phyloP scores from a whole-genome alignment of 2,329 filamentous ascomycete genomes.

The Podosphaera fusca region DNA sequence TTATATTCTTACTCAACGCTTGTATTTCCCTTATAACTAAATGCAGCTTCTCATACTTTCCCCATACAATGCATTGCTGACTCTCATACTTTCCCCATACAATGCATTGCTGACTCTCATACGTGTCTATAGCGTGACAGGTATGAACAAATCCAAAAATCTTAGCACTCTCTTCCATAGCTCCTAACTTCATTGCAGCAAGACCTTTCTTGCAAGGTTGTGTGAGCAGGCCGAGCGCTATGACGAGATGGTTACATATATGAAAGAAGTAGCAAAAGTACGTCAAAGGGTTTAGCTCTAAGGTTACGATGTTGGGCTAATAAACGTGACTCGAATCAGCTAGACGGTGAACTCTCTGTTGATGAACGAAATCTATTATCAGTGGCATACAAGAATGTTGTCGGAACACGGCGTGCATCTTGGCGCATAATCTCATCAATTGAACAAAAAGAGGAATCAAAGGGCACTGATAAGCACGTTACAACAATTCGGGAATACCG shows the following conservation, averaged over 20 bases:
- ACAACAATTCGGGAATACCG: slow-evolving; percentile 92
- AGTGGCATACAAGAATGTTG: slow-evolving; percentile 98
- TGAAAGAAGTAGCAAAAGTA: slow-evolving; percentile 92
- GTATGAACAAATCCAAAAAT: slow-evolving; percentile 50
- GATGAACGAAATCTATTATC: slow-evolving; percentile 96
- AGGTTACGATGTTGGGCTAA: not conserved
- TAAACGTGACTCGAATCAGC: not conserved
- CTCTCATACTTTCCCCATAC: not conserved
- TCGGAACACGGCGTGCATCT: slow-evolving; percentile 84
- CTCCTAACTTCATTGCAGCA: not conserved
- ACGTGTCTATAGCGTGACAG: not conserved
- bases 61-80: not conserved
- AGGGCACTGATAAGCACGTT: slow-evolving; percentile 86
- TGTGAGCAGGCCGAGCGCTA: slow-evolving; percentile 99
- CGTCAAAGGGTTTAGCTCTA: slow-evolving; percentile 23
- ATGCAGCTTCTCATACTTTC: not conserved
- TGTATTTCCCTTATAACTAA: not conserved
- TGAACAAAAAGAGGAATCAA: slow-evolving; percentile 98
- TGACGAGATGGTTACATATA: slow-evolving; percentile 99
- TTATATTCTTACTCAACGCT: not conserved
- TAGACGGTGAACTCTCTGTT: slow-evolving; percentile 43
- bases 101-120: not conserved
- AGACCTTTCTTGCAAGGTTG: slow-evolving; percentile 64
- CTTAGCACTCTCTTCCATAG: no score
- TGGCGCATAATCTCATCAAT: slow-evolving; percentile 98